phyloP scores from a whole-genome alignment of 495 filamentous ascomycete species.

The Podospora australis region DNA sequence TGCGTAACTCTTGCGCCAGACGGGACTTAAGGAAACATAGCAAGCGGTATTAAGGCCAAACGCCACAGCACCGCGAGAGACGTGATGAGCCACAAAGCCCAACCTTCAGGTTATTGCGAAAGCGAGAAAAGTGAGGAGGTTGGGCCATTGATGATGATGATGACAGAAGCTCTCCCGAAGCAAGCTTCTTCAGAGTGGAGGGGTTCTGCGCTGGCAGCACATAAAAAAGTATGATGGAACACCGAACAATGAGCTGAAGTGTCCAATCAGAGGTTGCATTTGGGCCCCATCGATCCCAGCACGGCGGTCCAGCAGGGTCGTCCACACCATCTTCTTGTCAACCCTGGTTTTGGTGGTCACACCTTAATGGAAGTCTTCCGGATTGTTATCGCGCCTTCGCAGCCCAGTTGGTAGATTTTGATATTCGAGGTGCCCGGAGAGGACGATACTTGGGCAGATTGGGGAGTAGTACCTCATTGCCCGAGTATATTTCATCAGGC shows the following conservation, averaged over 20 bases:
- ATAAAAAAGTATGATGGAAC: conserved; percentile 25
- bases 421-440: too few relatives aligned
- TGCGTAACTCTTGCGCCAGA: too few relatives aligned
- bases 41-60: too few relatives aligned
- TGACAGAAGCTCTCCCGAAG: conserved; percentile 4
- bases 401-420: too few relatives aligned
- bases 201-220: conserved; percentile 27
- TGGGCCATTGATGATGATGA: conserved; percentile 17
- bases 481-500: too few relatives aligned
- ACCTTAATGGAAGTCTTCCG: neutral
- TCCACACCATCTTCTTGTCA: conserved; percentile 14
- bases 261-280: conserved; percentile 23
- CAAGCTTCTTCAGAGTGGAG: conserved; percentile 1
- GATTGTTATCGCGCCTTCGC: too few relatives aligned
- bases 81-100: too few relatives aligned
- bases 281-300: conserved; percentile 22
- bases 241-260: conserved; percentile 1
- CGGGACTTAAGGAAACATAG: too few relatives aligned
- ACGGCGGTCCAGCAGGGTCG: conserved; percentile 24
- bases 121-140: conserved; percentile 27
- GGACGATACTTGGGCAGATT: too few relatives aligned
- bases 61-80: too few relatives aligned
- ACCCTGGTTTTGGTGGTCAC: conserved; percentile 1
- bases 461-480: too few relatives aligned
- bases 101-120: too few relatives aligned